These are phyloP conservation scores for Colletotrichum spinosum DNA, from an alignment of 2,329 filamentous ascomycete genomes.

Conservation along the genomic window DNA sequence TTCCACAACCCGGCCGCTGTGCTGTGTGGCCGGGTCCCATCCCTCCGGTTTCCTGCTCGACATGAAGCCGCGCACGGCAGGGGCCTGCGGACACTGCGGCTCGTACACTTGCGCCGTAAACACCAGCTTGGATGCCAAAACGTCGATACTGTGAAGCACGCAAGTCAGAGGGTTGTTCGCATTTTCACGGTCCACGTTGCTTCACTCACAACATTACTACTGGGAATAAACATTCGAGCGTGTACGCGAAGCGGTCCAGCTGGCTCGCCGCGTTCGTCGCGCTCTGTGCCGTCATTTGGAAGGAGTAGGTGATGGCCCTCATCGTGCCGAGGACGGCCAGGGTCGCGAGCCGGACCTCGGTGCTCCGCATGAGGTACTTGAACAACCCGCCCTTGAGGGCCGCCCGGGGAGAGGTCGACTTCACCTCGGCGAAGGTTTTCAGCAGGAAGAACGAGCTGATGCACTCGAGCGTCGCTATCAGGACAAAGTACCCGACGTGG, in stretches of 20 bases:
- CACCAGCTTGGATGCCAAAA: constrained; percentile 48
- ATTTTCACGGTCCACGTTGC: neutral
- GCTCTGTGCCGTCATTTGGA: constrained; percentile 50
- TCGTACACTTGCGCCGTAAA: constrained; percentile 35
- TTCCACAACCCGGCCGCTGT: constrained; percentile 3
- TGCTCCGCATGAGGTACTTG: constrained; percentile 53
- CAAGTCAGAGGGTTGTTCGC: neutral
- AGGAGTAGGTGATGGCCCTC: constrained; percentile 55
- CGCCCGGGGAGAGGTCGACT: constrained; percentile 45
- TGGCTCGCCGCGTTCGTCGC: constrained; percentile 51
- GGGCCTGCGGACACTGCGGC: neutral
- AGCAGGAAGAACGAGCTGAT: constrained; percentile 54
- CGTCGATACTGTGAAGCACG: constrained; percentile 43
- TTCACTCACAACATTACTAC: constrained; percentile 52
- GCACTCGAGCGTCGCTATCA: constrained; percentile 54
- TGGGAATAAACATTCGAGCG: constrained; percentile 55
- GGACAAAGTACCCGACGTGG: constrained; percentile 55
- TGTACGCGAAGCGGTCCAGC: constrained; percentile 55
- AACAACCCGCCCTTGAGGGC: constrained; percentile 48
- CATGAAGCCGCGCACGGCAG: neutral
- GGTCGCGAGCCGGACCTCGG: constrained; percentile 52
- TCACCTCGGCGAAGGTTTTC: constrained; percentile 49
- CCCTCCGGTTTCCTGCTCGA: constrained; percentile 1
- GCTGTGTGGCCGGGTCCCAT: constrained; percentile 2
- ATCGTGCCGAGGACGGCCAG: constrained; percentile 52